Conservation (phyloP, 1,284 basidiomycete genomes). For the Sanghuangporus sanghuang region DNA sequence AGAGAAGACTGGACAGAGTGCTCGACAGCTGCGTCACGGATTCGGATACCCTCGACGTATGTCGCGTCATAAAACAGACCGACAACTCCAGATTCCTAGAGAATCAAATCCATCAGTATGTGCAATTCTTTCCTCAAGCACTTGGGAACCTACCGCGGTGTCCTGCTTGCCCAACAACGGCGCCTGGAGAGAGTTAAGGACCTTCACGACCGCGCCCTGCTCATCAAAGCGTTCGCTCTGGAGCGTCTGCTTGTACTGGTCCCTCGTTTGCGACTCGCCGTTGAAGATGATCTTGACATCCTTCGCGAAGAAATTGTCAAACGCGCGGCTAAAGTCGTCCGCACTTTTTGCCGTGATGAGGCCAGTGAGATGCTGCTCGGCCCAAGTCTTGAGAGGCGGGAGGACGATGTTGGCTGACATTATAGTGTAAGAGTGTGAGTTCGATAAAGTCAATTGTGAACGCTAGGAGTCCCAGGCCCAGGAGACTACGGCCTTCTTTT, state of each 20-base stretch:
- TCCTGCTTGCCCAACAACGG: constrained; percentile 5
- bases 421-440: not conserved
- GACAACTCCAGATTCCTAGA: constrained; percentile 8
- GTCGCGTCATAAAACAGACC: constrained; percentile 15
- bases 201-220: constrained; percentile 24
- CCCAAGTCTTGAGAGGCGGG: constrained; percentile 22
- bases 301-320: constrained; percentile 26
- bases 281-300: constrained; percentile 27
- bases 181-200: constrained; percentile 15
- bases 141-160: not conserved
- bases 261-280: constrained; percentile 26
- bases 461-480: not conserved
- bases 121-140: not conserved
- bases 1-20: constrained; percentile 14
- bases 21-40: constrained; percentile 10
- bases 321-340: constrained; percentile 22
- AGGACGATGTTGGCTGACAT: constrained; percentile 11
- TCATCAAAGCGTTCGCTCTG: constrained; percentile 27
- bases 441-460: not conserved
- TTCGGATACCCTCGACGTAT: constrained; percentile 12
- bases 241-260: constrained; percentile 27
- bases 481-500: not conserved
- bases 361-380: constrained; percentile 21
- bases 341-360: constrained; percentile 24
- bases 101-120: not conserved